Conservation (phyloP, 2,329 filamentous ascomycete species). For the Dactylellina sp. region DNA sequence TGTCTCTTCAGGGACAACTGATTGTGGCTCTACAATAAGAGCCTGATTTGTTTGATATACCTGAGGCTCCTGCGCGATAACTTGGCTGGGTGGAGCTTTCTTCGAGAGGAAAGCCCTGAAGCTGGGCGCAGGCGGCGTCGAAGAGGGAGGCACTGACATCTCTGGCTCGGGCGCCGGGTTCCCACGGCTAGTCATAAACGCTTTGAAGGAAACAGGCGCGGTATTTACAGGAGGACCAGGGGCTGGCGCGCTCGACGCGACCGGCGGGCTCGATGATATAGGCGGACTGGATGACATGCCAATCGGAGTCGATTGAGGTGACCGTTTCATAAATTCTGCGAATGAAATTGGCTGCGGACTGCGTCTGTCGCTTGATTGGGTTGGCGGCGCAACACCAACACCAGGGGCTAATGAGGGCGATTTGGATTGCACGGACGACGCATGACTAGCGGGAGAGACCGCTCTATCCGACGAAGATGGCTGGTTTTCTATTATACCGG, state of each 20-base stretch:
- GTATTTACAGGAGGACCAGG: constrained; percentile 11
- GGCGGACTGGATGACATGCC: constrained; percentile 30
- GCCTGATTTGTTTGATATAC: background rate
- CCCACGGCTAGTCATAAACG: constrained; percentile 39
- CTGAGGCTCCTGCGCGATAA: background rate
- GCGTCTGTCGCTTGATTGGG: constrained; percentile 31
- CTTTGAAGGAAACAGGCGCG: constrained; percentile 50
- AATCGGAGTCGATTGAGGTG: constrained; percentile 39
- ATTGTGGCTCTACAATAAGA: constrained; percentile 11
- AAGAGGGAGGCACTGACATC: constrained; percentile 18
- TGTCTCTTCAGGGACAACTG: constrained; percentile 7
- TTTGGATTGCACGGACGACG: constrained; percentile 47
- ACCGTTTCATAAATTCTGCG: constrained; percentile 46
- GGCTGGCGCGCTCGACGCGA: constrained; percentile 8
- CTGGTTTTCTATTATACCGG: constrained; percentile 29
- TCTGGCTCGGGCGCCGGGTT: constrained; percentile 37
- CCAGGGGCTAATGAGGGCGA: constrained; percentile 33
- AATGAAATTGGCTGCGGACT: constrained; percentile 47
- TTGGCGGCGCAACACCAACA: constrained; percentile 6
- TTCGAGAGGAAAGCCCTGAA: constrained; percentile 51
- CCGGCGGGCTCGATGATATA: constrained; percentile 18
- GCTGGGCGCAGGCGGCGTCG: constrained; percentile 38
- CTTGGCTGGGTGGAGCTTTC: constrained; percentile 32
- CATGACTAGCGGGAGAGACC: constrained; percentile 48
- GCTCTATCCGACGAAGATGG: constrained; percentile 38